Percentiles rank a stretch among this genome's conserved stretches.
These are phyloP conservation scores for Lactuca sativa DNA, from an alignment of 129 eudicot genomes.

Conservation along the genomic window DNA sequence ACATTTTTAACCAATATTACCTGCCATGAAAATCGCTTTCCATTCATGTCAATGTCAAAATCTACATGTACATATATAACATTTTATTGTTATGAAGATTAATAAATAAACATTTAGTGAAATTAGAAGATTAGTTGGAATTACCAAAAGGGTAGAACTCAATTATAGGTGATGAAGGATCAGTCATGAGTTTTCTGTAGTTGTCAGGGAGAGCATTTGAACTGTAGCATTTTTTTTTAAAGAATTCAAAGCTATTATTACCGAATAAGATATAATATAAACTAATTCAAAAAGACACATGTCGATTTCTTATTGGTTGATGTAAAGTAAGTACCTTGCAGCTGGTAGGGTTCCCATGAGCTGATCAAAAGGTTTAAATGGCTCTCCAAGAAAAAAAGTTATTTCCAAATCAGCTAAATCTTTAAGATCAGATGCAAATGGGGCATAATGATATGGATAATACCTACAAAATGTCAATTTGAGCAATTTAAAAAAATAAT, in stretches of 20 bases:
- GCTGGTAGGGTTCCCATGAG: slow-evolving; percentile 98
- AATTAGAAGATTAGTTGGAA: background rate
- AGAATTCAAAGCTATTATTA: too few species aligned
- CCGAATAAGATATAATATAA: background rate
- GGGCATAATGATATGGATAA: slow-evolving; percentile 98
- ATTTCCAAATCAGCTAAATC: slow-evolving; percentile 81
- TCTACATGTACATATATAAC: slow-evolving; percentile 38
- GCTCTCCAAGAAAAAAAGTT: slow-evolving; percentile 87
- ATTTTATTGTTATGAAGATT: background rate
- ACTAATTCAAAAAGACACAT: background rate
- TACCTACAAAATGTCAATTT: slow-evolving; percentile 54
- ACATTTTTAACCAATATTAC: slow-evolving; percentile 33
- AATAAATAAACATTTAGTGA: slow-evolving; percentile 2
- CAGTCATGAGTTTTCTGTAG: slow-evolving; percentile 80
- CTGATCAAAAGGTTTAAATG: slow-evolving; percentile 98
- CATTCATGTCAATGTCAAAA: slow-evolving; percentile 94
- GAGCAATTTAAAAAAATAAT: slow-evolving; percentile 9
- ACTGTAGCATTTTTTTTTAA: slow-evolving; percentile 36
- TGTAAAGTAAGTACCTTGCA: slow-evolving; percentile 62
- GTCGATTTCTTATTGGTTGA: slow-evolving; percentile 11
- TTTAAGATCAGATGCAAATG: slow-evolving; percentile 97
- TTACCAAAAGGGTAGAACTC: slow-evolving; percentile 89
- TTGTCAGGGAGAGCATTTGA: slow-evolving; percentile 77
- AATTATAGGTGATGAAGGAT: slow-evolving; percentile 82
- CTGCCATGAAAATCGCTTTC: slow-evolving; percentile 99